A percentile compares a stretch with the other conserved stretches of the same genome.
Conservation (phyloP, 108 stramenopile species). For the Cyclotella distinguenda region DNA sequence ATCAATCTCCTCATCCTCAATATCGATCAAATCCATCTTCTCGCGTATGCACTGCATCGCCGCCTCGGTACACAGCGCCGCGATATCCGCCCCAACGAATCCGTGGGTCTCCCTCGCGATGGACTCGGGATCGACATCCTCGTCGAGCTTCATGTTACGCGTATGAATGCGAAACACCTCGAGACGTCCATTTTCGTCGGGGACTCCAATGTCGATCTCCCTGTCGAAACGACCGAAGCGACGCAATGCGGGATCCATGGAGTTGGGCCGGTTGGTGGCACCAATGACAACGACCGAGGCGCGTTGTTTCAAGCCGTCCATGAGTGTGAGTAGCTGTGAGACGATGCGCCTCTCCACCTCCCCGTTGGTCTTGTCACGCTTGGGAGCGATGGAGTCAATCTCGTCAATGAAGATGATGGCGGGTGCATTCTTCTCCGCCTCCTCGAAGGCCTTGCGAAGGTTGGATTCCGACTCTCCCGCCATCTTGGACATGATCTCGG, state of each 20-base stretch:
- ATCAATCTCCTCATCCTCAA: constrained; percentile 99
- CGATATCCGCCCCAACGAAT: constrained; percentile 99
- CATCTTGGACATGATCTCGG: constrained; percentile 99
- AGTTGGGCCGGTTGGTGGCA: constrained; percentile 96
- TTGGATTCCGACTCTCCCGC: constrained; percentile 98
- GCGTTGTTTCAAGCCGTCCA: constrained; percentile 98
- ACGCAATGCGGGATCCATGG: constrained; percentile 95
- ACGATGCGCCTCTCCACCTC: constrained; percentile 99
- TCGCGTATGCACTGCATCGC: constrained; percentile 99
- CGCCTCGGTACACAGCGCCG: constrained; percentile 99
- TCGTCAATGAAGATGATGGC: constrained; percentile 99
- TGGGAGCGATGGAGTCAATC: constrained; percentile 99
- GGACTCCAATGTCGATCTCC: constrained; percentile 99
- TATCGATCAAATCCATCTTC: constrained; percentile 99
- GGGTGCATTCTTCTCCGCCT: constrained; percentile 99
- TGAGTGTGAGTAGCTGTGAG: constrained; percentile 96
- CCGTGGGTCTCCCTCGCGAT: constrained; percentile 98
- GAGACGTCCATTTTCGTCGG: constrained; percentile 98
- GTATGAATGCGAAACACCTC: constrained; percentile 99
- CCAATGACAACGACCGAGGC: constrained; percentile 97
- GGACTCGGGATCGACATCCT: constrained; percentile 97
- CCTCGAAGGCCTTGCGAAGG: constrained; percentile 97
- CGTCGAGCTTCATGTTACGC: constrained; percentile 99
- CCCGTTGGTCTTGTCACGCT: constrained; percentile 99
- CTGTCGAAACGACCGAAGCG: constrained; percentile 99